Evolutionary conservation across 75 land plant genomes (phyloP).

Genomic region (Cryptomeria japonica): DNA sequence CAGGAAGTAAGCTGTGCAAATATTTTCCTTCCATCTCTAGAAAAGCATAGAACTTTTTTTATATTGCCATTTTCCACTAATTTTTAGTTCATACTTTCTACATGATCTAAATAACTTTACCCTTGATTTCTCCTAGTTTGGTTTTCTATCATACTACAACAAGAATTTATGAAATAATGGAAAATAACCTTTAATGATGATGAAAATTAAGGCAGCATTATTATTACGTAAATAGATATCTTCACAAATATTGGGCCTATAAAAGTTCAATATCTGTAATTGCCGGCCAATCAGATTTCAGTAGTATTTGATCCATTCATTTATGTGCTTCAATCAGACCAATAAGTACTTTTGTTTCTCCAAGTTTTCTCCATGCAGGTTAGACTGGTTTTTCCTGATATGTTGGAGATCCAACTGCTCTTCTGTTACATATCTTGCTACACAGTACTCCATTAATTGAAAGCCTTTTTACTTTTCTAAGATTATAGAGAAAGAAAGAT

Average conservation of each 20-base stretch:
- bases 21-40: not conserved
- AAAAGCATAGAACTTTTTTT: not conserved
- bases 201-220: no score
- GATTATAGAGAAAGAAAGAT: not conserved
- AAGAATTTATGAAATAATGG: not conserved
- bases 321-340: not conserved
- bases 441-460: not conserved
- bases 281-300: not conserved
- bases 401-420: not conserved
- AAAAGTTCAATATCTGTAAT: not conserved
- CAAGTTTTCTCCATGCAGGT: not conserved
- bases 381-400: not conserved
- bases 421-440: not conserved
- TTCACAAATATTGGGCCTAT: not conserved
- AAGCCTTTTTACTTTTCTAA: not conserved
- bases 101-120: not conserved
- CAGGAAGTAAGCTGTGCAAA: not conserved
- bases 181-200: no score
- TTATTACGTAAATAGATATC: not conserved
- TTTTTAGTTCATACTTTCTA: not conserved
- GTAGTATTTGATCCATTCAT: no score
- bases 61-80: not conserved
- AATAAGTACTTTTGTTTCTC: not conserved
- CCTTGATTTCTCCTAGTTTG: not conserved
- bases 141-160: not conserved